phyloP scores from a whole-genome alignment of 352 stramenopile genomes.

The Saprolegnia diclina region DNA sequence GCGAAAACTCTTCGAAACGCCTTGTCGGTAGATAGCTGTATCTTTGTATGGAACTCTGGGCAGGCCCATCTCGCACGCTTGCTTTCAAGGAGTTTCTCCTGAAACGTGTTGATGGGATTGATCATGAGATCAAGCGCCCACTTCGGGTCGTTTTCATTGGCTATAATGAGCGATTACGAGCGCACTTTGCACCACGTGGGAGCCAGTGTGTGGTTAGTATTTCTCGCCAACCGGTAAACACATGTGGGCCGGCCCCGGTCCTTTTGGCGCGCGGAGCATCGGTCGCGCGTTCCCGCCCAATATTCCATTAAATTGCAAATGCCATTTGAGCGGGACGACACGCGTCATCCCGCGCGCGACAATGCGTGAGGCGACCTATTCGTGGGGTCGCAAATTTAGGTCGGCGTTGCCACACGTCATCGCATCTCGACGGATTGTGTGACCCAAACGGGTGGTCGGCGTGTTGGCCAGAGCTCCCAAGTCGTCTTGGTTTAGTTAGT shows the following conservation, averaged over 20 bases:
- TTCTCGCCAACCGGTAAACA: not conserved
- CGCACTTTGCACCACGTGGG: not conserved
- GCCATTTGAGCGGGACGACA: not conserved
- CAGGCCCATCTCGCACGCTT: not conserved
- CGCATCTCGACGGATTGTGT: too few species aligned
- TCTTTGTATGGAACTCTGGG: not conserved
- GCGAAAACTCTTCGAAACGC: too few species aligned
- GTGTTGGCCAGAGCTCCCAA: too few species aligned
- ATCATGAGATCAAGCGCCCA: not conserved
- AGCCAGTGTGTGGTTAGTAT: not conserved
- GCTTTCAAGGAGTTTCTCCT: not conserved
- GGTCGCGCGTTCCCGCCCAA: not conserved
- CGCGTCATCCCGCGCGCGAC: not conserved
- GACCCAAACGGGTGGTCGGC: too few species aligned
- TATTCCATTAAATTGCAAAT: not conserved
- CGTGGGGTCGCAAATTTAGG: too few species aligned
- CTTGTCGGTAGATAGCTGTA: too few species aligned
- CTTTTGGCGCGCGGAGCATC: not conserved
- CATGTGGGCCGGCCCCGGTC: not conserved
- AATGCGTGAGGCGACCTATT: too few species aligned
- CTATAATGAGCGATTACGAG: not conserved
- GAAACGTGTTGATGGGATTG: not conserved
- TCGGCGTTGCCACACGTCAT: too few species aligned
- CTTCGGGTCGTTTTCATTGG: not conserved
- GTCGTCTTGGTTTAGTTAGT: too few species aligned